Evolutionary conservation across 208 protist genomes (phyloP).

Genomic region (Crithidia fasciculata): DNA sequence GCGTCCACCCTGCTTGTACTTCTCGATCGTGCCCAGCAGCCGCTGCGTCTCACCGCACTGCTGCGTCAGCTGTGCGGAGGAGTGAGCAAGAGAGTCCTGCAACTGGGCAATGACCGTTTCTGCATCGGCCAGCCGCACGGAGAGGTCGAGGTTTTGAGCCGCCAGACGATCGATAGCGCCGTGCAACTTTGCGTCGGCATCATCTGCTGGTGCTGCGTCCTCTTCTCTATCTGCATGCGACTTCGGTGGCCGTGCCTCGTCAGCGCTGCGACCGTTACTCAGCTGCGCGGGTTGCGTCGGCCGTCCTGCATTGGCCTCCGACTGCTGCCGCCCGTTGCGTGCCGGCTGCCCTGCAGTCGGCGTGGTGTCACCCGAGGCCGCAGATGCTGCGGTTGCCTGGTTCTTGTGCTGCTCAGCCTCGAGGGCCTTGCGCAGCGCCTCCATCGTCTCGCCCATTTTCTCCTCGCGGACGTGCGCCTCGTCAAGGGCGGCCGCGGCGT

Average conservation of each 20-base stretch:
- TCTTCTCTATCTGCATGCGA: not conserved
- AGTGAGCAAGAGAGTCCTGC: conserved; percentile 29
- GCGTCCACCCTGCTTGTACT: conserved; percentile 20
- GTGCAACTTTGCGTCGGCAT: not conserved
- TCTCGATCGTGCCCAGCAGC: conserved; percentile 31
- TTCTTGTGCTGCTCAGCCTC: conserved; percentile 28
- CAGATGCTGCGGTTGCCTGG: conserved; percentile 1
- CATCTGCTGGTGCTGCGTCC: not conserved
- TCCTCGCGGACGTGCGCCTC: conserved; percentile 38
- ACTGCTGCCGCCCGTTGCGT: conserved; percentile 4
- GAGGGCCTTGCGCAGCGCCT: conserved; percentile 34
- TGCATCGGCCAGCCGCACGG: conserved; percentile 39
- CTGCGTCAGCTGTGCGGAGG: conserved; percentile 26
- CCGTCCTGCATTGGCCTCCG: not conserved
- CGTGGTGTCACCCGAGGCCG: not conserved
- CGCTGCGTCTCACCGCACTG: conserved; percentile 36
- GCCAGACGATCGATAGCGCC: conserved; percentile 25
- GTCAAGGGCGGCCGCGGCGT: conserved; percentile 30
- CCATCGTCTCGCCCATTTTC: conserved; percentile 54
- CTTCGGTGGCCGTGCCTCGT: not conserved
- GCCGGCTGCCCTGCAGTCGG: not conserved
- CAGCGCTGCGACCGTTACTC: not conserved
- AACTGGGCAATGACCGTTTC: conserved; percentile 42
- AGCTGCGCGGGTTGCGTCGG: conserved; percentile 19
- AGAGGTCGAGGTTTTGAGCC: conserved; percentile 41